phyloP scores from a whole-genome alignment of 1,139 yeast genomes.

The Candida glucosophila region DNA sequence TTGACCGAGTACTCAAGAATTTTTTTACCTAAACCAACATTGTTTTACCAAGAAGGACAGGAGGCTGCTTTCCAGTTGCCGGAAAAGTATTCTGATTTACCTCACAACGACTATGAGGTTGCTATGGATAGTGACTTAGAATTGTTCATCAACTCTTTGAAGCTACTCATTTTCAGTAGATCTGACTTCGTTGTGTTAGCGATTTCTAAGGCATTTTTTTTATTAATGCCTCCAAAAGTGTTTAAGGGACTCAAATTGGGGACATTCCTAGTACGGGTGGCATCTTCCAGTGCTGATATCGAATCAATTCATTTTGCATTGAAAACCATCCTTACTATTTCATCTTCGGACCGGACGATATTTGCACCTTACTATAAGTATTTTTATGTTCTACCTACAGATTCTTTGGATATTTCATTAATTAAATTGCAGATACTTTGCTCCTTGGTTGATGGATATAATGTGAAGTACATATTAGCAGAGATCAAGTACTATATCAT shows the following conservation, averaged over 20 bases:
- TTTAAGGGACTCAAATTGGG: constrained; percentile 43
- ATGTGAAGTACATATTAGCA: constrained; percentile 42
- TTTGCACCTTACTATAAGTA: constrained; percentile 41
- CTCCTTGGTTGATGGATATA: constrained; percentile 43
- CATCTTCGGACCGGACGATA: constrained; percentile 26
- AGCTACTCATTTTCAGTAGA: constrained; percentile 36
- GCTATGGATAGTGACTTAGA: constrained; percentile 48
- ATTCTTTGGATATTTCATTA: constrained; percentile 35
- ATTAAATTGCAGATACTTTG: constrained; percentile 62
- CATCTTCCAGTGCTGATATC: constrained; percentile 17
- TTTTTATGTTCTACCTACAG: constrained; percentile 57
- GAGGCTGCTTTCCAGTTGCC: constrained; percentile 29
- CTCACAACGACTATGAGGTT: constrained; percentile 27
- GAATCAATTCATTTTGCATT: constrained; percentile 31
- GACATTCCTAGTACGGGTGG: constrained; percentile 38
- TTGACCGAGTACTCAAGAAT: constrained; percentile 58
- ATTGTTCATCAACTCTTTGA: constrained; percentile 40
- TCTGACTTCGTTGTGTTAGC: constrained; percentile 62
- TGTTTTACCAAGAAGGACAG: constrained; percentile 16
- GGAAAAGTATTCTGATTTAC: constrained; percentile 20
- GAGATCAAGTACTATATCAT: constrained; percentile 64
- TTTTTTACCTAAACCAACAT: constrained; percentile 47
- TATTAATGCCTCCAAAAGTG: constrained; percentile 44
- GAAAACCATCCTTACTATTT: constrained; percentile 32
- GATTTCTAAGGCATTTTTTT: constrained; percentile 44